A percentile compares a stretch with the other conserved stretches of the same genome.
These are phyloP conservation scores for Hypoxylon perforatum DNA, from an alignment of 495 filamentous ascomycete genomes.

Conservation along the genomic window DNA sequence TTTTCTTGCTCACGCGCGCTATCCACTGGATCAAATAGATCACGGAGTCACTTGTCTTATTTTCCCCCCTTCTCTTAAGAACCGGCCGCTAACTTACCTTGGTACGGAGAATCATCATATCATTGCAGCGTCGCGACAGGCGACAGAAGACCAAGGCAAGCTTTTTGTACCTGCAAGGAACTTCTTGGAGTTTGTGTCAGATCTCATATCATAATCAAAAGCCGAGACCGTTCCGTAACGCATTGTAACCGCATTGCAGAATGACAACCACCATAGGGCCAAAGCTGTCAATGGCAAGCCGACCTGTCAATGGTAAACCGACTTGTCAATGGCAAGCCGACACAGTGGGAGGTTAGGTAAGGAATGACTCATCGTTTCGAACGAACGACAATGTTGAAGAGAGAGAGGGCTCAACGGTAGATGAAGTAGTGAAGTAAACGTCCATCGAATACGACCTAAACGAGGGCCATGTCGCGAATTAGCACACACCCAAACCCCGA, in stretches of 20 bases:
- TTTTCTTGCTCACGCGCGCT: neutral
- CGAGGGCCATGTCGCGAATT: neutral
- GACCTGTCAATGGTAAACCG: no score
- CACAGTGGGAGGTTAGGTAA: neutral
- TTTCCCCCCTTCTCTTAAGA: neutral
- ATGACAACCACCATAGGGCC: neutral
- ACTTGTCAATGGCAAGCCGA: no score
- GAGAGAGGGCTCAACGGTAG: neutral
- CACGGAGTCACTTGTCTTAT: no score
- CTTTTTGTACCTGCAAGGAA: neutral
- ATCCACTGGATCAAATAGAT: neutral
- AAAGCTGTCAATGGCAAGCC: no score
- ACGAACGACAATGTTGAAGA: neutral
- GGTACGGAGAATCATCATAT: conserved; percentile 12
- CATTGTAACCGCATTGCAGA: neutral
- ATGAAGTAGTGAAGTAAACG: no score
- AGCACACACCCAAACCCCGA: neutral
- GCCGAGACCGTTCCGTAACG: neutral
- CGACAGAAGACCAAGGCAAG: no score
- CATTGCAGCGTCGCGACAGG: neutral
- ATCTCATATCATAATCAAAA: neutral
- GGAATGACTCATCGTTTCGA: neutral
- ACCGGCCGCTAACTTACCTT: neutral
- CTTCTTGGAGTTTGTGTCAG: neutral
- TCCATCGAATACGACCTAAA: neutral